Percentiles rank a stretch among this genome's conserved stretches.
Conservation (phyloP, 176 grass and related monocot genomes). For the Tillandsia leiboldiana region DNA sequence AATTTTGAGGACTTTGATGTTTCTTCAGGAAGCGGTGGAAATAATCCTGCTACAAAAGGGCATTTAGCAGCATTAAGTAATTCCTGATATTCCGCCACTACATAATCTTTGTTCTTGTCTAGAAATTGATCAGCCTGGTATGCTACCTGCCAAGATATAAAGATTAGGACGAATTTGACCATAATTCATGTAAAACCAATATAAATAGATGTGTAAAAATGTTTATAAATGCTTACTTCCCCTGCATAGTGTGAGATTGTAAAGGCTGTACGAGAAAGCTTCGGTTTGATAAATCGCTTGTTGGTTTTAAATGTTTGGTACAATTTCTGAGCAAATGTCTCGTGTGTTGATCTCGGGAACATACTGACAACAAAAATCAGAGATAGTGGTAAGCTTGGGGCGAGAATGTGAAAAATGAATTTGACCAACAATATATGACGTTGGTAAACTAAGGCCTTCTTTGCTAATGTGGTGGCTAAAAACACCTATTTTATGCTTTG, state of each 20-base stretch:
- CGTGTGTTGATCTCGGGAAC: constrained; percentile 99
- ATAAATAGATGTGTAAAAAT: constrained; percentile 11
- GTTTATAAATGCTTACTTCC: constrained; percentile 47
- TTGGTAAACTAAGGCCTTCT: no score
- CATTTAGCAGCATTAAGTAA: constrained; percentile 81
- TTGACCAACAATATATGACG: neutral
- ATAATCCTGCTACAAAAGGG: constrained; percentile 70
- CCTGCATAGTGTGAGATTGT: constrained; percentile 95
- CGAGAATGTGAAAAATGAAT: neutral
- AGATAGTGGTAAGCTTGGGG: neutral
- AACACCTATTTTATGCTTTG: no score
- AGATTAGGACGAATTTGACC: constrained; percentile 7
- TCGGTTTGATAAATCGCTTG: constrained; percentile 88
- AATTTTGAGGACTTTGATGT: constrained; percentile 93
- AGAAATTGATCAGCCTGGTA: constrained; percentile 87
- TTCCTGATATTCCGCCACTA: constrained; percentile 95
- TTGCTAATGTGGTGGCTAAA: no score
- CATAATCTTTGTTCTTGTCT: constrained; percentile 99
- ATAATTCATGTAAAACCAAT: constrained; percentile 12
- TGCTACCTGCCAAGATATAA: constrained; percentile 46
- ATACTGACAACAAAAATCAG: constrained; percentile 50
- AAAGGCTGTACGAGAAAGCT: constrained; percentile 95
- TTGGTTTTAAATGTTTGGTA: constrained; percentile 87
- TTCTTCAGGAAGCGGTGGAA: constrained; percentile 88
- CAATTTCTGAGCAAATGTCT: constrained; percentile 96